Evolutionary conservation across 768 basidiomycete genomes (phyloP).

Genomic region (Hortiboletus campestris): DNA sequence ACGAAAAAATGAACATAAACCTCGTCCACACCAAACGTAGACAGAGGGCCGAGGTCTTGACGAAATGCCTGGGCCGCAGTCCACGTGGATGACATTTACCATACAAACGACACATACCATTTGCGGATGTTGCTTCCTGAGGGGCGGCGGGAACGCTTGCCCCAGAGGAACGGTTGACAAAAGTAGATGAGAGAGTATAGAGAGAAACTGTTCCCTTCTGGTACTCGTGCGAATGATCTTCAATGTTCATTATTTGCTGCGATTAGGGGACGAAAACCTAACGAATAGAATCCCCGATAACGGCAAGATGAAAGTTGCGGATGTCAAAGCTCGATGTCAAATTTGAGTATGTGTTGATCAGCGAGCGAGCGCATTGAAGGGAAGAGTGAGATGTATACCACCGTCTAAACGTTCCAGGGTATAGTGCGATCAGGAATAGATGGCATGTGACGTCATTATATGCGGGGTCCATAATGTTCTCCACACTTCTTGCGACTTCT

Average conservation of each 20-base stretch:
- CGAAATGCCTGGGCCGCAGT: conserved; percentile 1
- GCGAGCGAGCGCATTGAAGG: not conserved
- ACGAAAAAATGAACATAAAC: not conserved
- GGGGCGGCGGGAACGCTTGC: not conserved
- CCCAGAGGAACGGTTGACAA: not conserved
- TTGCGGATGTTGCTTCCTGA: conserved; percentile 4
- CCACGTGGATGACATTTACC: conserved; percentile 1
- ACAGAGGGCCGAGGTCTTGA: not conserved
- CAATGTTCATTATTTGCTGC: not conserved
- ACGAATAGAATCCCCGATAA: not conserved
- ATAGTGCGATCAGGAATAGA: no score
- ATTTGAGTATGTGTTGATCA: not conserved
- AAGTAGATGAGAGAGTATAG: not conserved
- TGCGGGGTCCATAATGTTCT: no score
- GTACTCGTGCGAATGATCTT: not conserved
- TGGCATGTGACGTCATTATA: not conserved
- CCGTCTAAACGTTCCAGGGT: not conserved
- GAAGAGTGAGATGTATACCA: not conserved
- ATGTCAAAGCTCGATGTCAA: not conserved
- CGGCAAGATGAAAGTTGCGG: not conserved
- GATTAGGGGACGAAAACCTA: conserved; percentile 1
- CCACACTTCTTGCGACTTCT: not conserved
- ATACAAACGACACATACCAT: conserved; percentile 20
- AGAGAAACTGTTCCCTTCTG: not conserved
- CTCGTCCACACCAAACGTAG: not conserved